phyloP scores from a whole-genome alignment of 2,329 filamentous ascomycete species.

The Metarhizium brunneum region DNA sequence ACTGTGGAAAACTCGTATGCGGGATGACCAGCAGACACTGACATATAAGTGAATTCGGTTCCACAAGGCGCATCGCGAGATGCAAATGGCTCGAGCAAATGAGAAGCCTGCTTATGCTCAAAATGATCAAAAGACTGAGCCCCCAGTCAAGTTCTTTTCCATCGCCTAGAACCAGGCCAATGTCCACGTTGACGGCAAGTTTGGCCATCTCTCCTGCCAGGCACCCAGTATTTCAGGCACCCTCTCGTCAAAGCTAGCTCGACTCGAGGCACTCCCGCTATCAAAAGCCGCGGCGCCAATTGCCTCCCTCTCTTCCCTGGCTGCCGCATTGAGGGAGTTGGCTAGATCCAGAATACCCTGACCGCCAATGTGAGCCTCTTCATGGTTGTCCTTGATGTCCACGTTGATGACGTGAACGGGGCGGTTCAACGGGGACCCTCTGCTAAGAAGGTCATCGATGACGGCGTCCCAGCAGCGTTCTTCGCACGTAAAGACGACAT shows the following conservation, averaged over 20 bases:
- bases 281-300: conserved; percentile 60
- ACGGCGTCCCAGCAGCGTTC: conserved; percentile 98
- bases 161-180: conserved; percentile 71
- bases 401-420: conserved; percentile 98
- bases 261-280: conserved; percentile 53
- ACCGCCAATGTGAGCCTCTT: conserved; percentile 86
- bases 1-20: too few species aligned
- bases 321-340: conserved; percentile 71
- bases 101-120: neutral
- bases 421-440: conserved; percentile 78
- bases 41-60: too few species aligned
- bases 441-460: conserved; percentile 80
- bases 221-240: conserved; percentile 85
- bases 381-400: conserved; percentile 96
- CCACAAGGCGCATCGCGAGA: too few species aligned
- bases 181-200: conserved; percentile 86
- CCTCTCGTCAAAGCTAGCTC: conserved; percentile 78
- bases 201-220: conserved; percentile 94
- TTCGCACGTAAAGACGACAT: conserved; percentile 94
- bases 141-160: neutral
- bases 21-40: too few species aligned
- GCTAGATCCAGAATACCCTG: conserved; percentile 88
- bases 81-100: too few species aligned
- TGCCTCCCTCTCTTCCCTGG: conserved; percentile 63
- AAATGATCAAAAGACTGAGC: neutral